phyloP scores from a whole-genome alignment of 169 alveolate species.

The Eimeria acervulina region DNA sequence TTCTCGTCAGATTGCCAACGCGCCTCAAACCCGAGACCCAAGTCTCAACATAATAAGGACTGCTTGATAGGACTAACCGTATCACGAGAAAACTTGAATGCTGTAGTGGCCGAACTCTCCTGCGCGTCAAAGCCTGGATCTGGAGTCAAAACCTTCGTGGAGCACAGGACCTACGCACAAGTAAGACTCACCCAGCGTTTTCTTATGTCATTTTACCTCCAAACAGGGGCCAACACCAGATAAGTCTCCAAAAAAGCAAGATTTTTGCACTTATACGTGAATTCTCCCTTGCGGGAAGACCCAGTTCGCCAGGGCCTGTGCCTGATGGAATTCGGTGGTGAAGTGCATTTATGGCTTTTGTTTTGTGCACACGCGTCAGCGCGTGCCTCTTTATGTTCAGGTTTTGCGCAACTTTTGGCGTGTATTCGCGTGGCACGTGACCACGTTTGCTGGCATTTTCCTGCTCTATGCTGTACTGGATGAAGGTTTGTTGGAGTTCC shows the following conservation, averaged over 20 bases:
- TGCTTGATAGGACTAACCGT: background rate
- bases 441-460: constrained; percentile 76
- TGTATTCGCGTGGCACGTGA: constrained; percentile 82
- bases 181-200: constrained; percentile 12
- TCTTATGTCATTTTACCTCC: background rate
- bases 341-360: constrained; percentile 21
- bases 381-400: constrained; percentile 83
- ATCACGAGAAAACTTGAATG: constrained; percentile 74
- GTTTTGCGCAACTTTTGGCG: constrained; percentile 84
- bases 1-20: background rate
- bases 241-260: background rate
- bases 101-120: constrained; percentile 49
- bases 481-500: constrained; percentile 72
- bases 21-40: background rate
- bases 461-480: constrained; percentile 68
- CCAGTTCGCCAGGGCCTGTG: background rate
- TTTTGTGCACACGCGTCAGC: constrained; percentile 83
- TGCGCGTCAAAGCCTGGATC: constrained; percentile 70
- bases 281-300: background rate
- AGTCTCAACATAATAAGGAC: background rate
- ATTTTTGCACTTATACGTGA: background rate
- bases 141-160: constrained; percentile 81
- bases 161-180: constrained; percentile 74
- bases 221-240: background rate
- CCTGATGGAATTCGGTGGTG: background rate